Base-by-base conservation (phyloP, 1,139 yeast species). In the Lodderomyces metapsilosis region DNA sequence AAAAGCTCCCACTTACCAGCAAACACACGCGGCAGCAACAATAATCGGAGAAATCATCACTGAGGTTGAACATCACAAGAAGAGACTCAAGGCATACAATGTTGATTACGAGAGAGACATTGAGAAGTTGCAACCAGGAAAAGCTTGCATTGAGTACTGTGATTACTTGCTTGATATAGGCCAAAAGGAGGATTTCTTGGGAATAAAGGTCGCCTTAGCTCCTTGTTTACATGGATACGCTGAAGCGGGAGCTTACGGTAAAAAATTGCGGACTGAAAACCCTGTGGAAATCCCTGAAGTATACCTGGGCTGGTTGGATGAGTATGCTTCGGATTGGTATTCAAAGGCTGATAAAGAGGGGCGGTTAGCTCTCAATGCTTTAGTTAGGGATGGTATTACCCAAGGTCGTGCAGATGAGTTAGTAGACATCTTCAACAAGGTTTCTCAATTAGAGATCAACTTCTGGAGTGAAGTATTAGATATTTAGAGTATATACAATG, bases 161-260 rank as follows among this genome's bases (percentile, higher is more conserved):
- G 66, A 82, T 35, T 85, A 80, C 50, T 66, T 87, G 44, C 56
- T 73, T 34, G 70, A 76, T 28, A 62, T 82, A 7, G 84, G 84
- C 2, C 62, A 65, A 25, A 64, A 59, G 33, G 71, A 70, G 31
- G 84, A 82, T 54, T 84, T 82, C 74, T 59, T 82, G 30, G 86
- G 83, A 18, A 72, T 84, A 39, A 78, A 79, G 46, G 74, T 82
- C 5, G 87, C 94, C 0, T 61, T 86, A 40, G 76, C 89, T 2
- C 95, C 96, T 0, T 87, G 95, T 59, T 63, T 85, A 34, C 76
- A 82, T 56, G 96, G 95, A 1, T 85, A 84, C 57, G 76, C 76
- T 30, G 75, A 78, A 43, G 82, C 86, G 0, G 76, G 68, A 0
- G 37, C 40, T 0, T 58, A 51, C 43, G 75, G 68, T 1, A 43